Conservation (phyloP, 805 yeast species). For the Komagataella pseudopastoris region DNA sequence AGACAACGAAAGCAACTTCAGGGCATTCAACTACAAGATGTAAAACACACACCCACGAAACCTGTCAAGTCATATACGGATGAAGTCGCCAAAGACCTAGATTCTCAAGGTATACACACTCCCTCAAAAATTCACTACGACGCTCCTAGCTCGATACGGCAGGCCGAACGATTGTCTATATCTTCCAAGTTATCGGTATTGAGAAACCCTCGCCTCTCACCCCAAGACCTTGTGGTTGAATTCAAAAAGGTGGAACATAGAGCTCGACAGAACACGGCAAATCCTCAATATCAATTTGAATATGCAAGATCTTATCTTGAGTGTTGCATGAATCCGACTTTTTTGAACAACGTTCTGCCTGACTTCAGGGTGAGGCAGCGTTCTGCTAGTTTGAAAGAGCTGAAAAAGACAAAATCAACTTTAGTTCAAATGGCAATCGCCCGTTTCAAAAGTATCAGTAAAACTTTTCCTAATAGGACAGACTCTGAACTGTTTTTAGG, state of each 20-base stretch:
- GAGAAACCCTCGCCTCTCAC: background rate
- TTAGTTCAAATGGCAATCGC: conserved; percentile 47
- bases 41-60: background rate
- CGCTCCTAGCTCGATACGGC: background rate
- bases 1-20: background rate
- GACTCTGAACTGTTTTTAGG: conserved; percentile 50
- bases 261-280: conserved; percentile 7
- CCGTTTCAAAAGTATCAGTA: conserved; percentile 40
- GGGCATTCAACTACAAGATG: background rate
- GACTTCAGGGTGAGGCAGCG: conserved; percentile 13
- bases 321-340: background rate
- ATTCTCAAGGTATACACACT: background rate
- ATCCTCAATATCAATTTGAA: conserved; percentile 30
- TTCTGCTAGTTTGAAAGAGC: conserved; percentile 25
- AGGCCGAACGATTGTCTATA: background rate
- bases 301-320: conserved; percentile 35
- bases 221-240: conserved; percentile 7
- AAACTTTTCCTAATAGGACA: conserved; percentile 30
- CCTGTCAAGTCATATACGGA: background rate
- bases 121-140: background rate
- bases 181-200: background rate
- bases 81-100: background rate
- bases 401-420: conserved; percentile 36
- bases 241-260: conserved; percentile 16
- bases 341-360: background rate